These are phyloP conservation scores for Uronychia setigera DNA, from an alignment of 73 alveolate genomes.

Conservation along the genomic window DNA sequence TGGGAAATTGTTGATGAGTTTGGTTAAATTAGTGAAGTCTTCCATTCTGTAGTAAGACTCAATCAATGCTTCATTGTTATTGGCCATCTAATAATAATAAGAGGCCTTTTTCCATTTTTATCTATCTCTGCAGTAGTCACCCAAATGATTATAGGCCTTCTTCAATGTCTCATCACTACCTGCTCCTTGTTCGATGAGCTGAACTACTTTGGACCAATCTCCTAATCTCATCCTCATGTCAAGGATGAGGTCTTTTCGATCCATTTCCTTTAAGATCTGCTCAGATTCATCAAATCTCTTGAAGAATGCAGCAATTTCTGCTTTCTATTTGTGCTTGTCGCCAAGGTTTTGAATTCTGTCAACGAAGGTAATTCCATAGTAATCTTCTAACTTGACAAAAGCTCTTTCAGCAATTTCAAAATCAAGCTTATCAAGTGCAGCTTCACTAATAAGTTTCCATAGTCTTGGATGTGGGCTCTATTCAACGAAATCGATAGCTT, in stretches of 20 bases:
- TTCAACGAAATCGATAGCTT: constrained; percentile 91
- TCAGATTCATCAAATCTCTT: constrained; percentile 99
- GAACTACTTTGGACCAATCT: constrained; percentile 96
- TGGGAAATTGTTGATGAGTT: constrained; percentile 80
- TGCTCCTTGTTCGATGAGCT: constrained; percentile 86
- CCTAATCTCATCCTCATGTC: constrained; percentile 96
- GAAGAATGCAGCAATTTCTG: constrained; percentile 95
- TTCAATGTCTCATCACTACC: constrained; percentile 92
- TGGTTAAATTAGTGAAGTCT: constrained; percentile 82
- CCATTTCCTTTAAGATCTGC: constrained; percentile 92
- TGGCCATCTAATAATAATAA: constrained; percentile 77
- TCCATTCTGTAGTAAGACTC: constrained; percentile 90
- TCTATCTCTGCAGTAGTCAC: constrained; percentile 80
- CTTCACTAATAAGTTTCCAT: constrained; percentile 95
- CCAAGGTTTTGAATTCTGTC: constrained; percentile 80
- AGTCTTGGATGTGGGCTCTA: constrained; percentile 91
- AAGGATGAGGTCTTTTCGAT: constrained; percentile 96
- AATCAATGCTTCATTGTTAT: constrained; percentile 80
- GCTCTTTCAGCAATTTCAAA: constrained; percentile 97
- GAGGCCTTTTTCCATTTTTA: constrained; percentile 88
- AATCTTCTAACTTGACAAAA: constrained; percentile 84
- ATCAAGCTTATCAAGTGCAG: constrained; percentile 96
- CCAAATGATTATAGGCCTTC: constrained; percentile 84
- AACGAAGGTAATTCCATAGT: constrained; percentile 81
- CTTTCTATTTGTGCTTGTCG: constrained; percentile 94